Conservation (phyloP, 805 yeast genomes). For the Blastobotrys chiropterorum region DNA sequence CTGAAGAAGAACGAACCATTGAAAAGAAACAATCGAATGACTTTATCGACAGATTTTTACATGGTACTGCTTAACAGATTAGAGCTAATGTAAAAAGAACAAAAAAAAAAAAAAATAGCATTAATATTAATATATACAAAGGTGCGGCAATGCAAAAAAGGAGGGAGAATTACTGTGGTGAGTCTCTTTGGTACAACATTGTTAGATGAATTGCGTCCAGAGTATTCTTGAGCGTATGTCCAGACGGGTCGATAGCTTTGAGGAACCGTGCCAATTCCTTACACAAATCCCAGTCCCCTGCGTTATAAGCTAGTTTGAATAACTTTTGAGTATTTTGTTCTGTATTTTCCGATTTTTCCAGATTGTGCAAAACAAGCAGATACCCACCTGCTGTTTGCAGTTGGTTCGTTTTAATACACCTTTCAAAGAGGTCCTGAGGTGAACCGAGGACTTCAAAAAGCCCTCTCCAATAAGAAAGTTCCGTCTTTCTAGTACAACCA, state of each 20-base stretch:
- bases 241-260: conserved; percentile 31
- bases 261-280: conserved; percentile 35
- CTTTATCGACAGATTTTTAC: conserved; percentile 62
- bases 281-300: conserved; percentile 32
- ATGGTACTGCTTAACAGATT: conserved; percentile 23
- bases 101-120: background rate
- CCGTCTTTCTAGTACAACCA: conserved; percentile 53
- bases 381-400: conserved; percentile 38
- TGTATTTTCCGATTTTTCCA: conserved; percentile 24
- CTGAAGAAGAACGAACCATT: conserved; percentile 53
- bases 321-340: conserved; percentile 26
- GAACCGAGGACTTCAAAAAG: conserved; percentile 34
- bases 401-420: conserved; percentile 29
- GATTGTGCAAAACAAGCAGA: conserved; percentile 34
- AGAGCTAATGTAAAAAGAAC: background rate
- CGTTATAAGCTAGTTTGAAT: conserved; percentile 30
- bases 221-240: conserved; percentile 2
- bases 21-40: conserved; percentile 46
- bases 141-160: too few relatives aligned
- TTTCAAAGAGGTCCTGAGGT: conserved; percentile 31
- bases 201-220: conserved; percentile 3
- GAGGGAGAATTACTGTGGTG: background rate
- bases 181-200: background rate
- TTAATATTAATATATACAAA: background rate
- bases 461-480: conserved; percentile 46